These are phyloP conservation scores for Panaeolus papilionaceus DNA, from an alignment of 768 basidiomycete genomes.

Conservation along the genomic window DNA sequence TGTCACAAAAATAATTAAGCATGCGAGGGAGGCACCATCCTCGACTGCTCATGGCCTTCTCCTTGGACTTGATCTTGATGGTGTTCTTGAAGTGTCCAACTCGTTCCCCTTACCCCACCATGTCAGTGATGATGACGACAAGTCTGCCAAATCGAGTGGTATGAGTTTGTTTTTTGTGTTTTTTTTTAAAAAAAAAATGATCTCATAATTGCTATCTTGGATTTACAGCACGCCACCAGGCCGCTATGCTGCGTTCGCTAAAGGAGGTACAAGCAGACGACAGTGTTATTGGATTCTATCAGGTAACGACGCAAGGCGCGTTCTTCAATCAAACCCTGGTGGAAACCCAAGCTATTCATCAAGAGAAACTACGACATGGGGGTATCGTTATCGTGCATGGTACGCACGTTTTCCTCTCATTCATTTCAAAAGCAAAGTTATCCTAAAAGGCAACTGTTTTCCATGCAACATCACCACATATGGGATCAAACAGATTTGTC, in stretches of 20 bases:
- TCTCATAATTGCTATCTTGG: slow-evolving; percentile 19
- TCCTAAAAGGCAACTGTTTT: not conserved
- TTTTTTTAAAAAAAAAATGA: not conserved
- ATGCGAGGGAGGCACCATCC: slow-evolving; percentile 78
- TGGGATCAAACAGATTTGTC: slow-evolving; percentile 64
- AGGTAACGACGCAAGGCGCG: slow-evolving; percentile 84
- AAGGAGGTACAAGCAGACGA: slow-evolving; percentile 93
- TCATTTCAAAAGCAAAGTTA: not conserved
- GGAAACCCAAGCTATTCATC: slow-evolving; percentile 85
- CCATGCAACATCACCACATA: not conserved
- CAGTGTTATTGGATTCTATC: slow-evolving; percentile 93
- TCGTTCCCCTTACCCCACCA: slow-evolving; percentile 85
- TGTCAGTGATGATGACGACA: slow-evolving; percentile 79
- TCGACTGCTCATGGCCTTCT: slow-evolving; percentile 84
- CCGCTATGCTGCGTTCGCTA: slow-evolving; percentile 83
- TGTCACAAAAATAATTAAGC: slow-evolving; percentile 93
- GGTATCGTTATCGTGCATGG: slow-evolving; percentile 88
- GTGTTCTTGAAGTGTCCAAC: slow-evolving; percentile 89
- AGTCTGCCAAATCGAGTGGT: slow-evolving; percentile 79
- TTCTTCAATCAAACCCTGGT: slow-evolving; percentile 84
- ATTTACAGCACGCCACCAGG: slow-evolving; percentile 76
- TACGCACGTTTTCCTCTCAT: slow-evolving; percentile 37
- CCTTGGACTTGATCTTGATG: slow-evolving; percentile 92
- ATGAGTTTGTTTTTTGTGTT: slow-evolving; percentile 29
- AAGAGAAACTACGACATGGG: slow-evolving; percentile 85